These are phyloP conservation scores for Colletotrichum musicola DNA, from an alignment of 2,329 filamentous ascomycete species.

Conservation along the genomic window DNA sequence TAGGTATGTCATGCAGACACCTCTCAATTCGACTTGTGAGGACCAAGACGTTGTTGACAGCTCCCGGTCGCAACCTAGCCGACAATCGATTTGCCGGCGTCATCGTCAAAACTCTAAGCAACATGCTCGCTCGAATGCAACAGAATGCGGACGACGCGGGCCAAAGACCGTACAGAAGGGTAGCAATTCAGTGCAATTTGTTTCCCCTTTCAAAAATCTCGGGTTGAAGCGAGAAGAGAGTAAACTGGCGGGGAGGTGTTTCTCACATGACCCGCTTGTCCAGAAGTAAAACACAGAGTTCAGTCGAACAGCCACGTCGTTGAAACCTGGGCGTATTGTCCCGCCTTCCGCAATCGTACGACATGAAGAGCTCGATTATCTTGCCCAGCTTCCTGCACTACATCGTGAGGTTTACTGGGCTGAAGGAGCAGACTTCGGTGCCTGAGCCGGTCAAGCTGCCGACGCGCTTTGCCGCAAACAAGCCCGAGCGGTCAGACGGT, in stretches of 20 bases:
- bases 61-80: not conserved
- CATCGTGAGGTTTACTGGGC: conserved; percentile 6
- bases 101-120: conserved; percentile 10
- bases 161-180: not conserved
- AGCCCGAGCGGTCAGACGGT: conserved; percentile 22
- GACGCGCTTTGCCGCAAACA: conserved; percentile 20
- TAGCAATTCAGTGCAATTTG: not conserved
- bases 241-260: too few species aligned
- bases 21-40: conserved; percentile 18
- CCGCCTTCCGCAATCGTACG: conserved; percentile 16
- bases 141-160: not conserved
- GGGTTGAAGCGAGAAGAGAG: not conserved
- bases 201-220: not conserved
- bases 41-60: conserved; percentile 1
- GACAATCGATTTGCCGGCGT: conserved; percentile 4
- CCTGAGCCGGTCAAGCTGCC: conserved; percentile 17
- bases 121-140: conserved; percentile 1
- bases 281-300: not conserved
- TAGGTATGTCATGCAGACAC: conserved; percentile 37
- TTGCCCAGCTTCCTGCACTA: conserved; percentile 2
- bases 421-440: not conserved
- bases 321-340: not conserved
- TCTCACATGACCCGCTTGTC: not conserved
- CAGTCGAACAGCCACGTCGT: not conserved
- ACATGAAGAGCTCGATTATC: not conserved